phyloP scores from a whole-genome alignment of 495 filamentous ascomycete species.

The Penicillium tannophilum region DNA sequence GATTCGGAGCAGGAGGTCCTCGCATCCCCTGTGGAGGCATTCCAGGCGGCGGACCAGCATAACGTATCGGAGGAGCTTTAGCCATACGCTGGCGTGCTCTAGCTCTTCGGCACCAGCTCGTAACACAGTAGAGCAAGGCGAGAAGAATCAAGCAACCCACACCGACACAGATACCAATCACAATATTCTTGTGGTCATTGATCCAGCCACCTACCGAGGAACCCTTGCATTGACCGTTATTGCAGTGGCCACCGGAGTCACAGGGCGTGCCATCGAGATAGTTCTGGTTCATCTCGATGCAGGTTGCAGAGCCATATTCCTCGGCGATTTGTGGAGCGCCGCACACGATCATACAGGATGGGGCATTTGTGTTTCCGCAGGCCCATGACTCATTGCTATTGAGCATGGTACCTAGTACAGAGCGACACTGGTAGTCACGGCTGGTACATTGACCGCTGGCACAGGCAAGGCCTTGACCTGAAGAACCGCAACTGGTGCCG shows the following conservation, averaged over 20 bases:
- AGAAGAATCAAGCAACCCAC: constrained; percentile 70
- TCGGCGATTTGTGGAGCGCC: constrained; percentile 67
- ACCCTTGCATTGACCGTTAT: constrained; percentile 71
- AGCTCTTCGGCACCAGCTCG: constrained; percentile 51
- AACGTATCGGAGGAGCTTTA: constrained; percentile 29
- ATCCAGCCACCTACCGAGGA: constrained; percentile 67
- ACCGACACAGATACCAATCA: constrained; percentile 70
- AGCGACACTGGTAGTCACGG: constrained; percentile 85
- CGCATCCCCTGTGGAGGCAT: constrained; percentile 8
- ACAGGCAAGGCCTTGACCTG: constrained; percentile 63
- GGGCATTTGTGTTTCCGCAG: constrained; percentile 59
- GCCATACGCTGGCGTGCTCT: constrained; percentile 30
- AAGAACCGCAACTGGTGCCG: constrained; percentile 67
- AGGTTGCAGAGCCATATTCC: constrained; percentile 20
- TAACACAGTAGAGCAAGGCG: constrained; percentile 59
- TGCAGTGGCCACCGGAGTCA: constrained; percentile 76
- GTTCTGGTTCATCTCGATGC: constrained; percentile 82
- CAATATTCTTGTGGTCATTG: constrained; percentile 67
- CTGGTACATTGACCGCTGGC: constrained; percentile 95
- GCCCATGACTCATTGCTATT: constrained; percentile 79
- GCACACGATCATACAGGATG: constrained; percentile 75
- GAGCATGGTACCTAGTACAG: constrained; percentile 77
- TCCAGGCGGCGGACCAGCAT: constrained; percentile 24
- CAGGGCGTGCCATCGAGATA: constrained; percentile 94
- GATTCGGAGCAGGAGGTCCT: constrained; percentile 23